These are phyloP conservation scores for Prunus mume DNA, from an alignment of 306 rosid species.

Conservation along the genomic window DNA sequence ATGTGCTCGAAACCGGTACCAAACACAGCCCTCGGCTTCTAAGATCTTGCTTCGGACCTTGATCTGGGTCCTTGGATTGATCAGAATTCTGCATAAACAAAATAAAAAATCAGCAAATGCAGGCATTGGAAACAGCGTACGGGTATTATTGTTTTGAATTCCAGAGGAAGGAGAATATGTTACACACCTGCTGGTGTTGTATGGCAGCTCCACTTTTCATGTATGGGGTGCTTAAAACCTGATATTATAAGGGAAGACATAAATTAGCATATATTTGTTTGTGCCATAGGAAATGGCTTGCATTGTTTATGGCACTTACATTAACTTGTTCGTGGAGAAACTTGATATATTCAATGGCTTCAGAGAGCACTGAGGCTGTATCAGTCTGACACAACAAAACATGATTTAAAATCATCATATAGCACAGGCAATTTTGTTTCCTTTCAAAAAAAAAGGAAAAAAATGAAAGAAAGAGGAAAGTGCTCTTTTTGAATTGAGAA, in stretches of 20 bases:
- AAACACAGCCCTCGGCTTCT: slow-evolving; percentile 92
- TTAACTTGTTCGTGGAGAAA: slow-evolving; percentile 91
- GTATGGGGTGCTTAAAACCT: slow-evolving; percentile 89
- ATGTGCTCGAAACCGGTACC: slow-evolving; percentile 92
- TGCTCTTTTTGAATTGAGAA: slow-evolving; percentile 21
- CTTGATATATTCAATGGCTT: slow-evolving; percentile 95
- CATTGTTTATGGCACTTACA: slow-evolving; percentile 59
- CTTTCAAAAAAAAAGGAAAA: not conserved
- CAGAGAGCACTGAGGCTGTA: slow-evolving; percentile 99
- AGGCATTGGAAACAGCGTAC: not conserved
- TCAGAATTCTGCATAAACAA: slow-evolving; percentile 52
- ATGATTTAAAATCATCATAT: slow-evolving; percentile 18
- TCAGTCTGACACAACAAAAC: slow-evolving; percentile 72
- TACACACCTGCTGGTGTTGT: slow-evolving; percentile 73
- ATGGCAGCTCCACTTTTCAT: slow-evolving; percentile 86
- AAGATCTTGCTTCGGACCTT: slow-evolving; percentile 77
- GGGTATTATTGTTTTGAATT: not conserved
- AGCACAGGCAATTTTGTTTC: not conserved
- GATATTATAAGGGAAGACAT: slow-evolving; percentile 8
- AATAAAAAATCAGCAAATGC: not conserved
- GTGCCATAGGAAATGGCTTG: not conserved
- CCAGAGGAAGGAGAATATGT: slow-evolving; percentile 10
- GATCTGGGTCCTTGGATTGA: slow-evolving; percentile 60
- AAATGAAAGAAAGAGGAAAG: not conserved
- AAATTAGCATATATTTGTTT: not conserved